A percentile compares a stretch with the other conserved stretches of the same genome.
These are phyloP conservation scores for Hypoxylon crocopeplum DNA, from an alignment of 495 filamentous ascomycete species.

Conservation along the genomic window DNA sequence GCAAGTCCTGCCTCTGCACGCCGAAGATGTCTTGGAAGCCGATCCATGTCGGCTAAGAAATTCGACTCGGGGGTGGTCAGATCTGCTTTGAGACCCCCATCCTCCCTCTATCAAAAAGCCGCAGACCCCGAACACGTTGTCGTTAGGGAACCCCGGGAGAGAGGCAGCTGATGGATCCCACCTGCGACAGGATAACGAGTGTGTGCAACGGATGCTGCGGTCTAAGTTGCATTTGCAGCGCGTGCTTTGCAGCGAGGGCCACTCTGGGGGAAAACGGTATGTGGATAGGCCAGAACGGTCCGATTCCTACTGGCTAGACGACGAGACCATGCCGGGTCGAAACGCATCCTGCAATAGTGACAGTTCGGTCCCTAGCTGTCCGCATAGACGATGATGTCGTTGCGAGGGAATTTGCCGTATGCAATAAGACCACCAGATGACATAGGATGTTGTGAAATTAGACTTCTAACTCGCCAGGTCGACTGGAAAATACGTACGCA, in stretches of 20 bases:
- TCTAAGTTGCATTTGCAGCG: conserved; percentile 33
- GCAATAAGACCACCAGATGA: conserved; percentile 11
- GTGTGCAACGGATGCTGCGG: conserved; percentile 24
- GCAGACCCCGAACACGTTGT: conserved; percentile 29
- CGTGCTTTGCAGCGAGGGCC: conserved; percentile 35
- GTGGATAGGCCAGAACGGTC: conserved; percentile 37
- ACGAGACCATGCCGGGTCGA: conserved; percentile 20
- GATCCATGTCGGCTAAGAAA: conserved; percentile 35
- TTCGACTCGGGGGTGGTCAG: conserved; percentile 31
- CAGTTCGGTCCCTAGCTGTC: conserved; percentile 24
- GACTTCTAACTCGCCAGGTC: conserved; percentile 11
- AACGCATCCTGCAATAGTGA: conserved; percentile 36
- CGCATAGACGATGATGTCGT: conserved; percentile 30
- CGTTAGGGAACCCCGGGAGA: conserved; percentile 14
- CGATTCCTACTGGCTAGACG: conserved; percentile 37
- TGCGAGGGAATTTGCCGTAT: conserved; percentile 10
- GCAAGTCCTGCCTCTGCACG: conserved; percentile 23
- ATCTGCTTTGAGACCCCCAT: conserved; percentile 17
- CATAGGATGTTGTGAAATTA: conserved; percentile 10
- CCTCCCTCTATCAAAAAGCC: conserved; percentile 14
- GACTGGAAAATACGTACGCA: conserved; percentile 2
- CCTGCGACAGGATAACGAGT: conserved; percentile 25
- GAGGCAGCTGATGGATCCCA: conserved; percentile 34
- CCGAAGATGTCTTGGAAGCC: conserved; percentile 32
- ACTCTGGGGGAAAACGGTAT: conserved; percentile 37